Conservation (phyloP, 148 eudicot species). For the Vaccinium darrowii region DNA sequence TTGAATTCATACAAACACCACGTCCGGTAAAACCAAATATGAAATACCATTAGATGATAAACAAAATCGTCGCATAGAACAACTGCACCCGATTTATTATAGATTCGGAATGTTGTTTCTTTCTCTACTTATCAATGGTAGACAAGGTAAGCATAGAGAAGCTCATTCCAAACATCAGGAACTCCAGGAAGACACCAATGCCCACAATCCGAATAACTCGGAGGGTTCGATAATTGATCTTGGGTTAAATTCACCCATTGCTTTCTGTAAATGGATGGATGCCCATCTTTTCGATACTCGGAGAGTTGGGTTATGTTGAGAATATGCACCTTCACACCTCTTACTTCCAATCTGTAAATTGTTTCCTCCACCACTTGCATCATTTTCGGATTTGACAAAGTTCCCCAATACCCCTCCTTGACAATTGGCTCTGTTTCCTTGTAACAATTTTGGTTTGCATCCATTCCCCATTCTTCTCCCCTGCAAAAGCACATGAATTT, state of each 20-base stretch:
- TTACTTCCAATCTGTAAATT: slow-evolving; percentile 17
- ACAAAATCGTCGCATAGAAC: neutral
- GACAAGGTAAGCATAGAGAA: slow-evolving; percentile 46
- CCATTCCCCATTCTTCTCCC: slow-evolving; percentile 38
- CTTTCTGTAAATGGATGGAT: slow-evolving; percentile 38
- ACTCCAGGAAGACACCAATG: slow-evolving; percentile 85
- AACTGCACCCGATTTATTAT: neutral
- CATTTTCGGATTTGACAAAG: slow-evolving; percentile 25
- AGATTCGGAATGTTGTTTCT: neutral
- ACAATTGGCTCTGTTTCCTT: slow-evolving; percentile 32
- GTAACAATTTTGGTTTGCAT: slow-evolving; percentile 22
- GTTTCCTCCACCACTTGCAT: slow-evolving; percentile 31
- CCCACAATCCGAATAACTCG: slow-evolving; percentile 45
- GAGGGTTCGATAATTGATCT: slow-evolving; percentile 39
- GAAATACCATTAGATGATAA: too few relatives aligned
- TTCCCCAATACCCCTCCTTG: slow-evolving; percentile 19
- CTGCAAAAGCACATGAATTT: slow-evolving; percentile 18
- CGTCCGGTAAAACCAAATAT: too few relatives aligned
- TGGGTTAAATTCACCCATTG: slow-evolving; percentile 27
- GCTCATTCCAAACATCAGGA: slow-evolving; percentile 73
- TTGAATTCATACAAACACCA: too few relatives aligned
- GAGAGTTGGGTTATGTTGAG: slow-evolving; percentile 37
- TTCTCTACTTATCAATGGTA: neutral
- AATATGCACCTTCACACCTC: slow-evolving; percentile 26
- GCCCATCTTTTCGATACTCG: slow-evolving; percentile 41